A percentile compares a stretch with the other conserved stretches of the same genome.
phyloP scores from a whole-genome alignment of 2,329 filamentous ascomycete species.

The Elsinoe australis region DNA sequence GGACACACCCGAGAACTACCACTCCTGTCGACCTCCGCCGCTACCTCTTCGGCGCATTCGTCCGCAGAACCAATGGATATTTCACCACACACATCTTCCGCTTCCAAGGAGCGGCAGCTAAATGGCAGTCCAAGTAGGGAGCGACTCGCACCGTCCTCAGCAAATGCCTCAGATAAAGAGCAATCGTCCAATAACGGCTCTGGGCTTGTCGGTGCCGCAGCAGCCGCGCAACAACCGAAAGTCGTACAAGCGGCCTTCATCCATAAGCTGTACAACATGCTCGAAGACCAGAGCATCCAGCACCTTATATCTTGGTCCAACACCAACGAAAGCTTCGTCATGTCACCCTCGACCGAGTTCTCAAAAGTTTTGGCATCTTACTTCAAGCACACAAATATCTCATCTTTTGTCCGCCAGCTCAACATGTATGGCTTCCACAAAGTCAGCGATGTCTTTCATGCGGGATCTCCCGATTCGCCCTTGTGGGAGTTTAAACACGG shows the following conservation, averaged over 20 bases:
- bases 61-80: constrained; percentile 49
- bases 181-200: constrained; percentile 37
- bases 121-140: constrained; percentile 45
- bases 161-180: constrained; percentile 26
- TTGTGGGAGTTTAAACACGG: constrained; percentile 99
- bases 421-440: constrained; percentile 99
- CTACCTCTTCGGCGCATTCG: constrained; percentile 31
- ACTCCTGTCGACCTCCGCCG: constrained; percentile 43
- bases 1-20: constrained; percentile 39
- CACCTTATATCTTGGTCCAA: constrained; percentile 95
- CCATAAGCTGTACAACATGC: constrained; percentile 98
- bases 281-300: constrained; percentile 86
- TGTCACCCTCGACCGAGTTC: constrained; percentile 95
- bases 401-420: constrained; percentile 91
- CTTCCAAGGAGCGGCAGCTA: constrained; percentile 42
- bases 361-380: constrained; percentile 97
- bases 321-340: constrained; percentile 93
- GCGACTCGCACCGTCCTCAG: constrained; percentile 33
- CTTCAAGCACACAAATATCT: constrained; percentile 99
- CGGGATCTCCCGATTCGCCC: constrained; percentile 82
- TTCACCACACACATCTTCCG: constrained; percentile 40
- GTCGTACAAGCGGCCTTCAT: constrained; percentile 98
- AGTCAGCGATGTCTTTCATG: constrained; percentile 98
- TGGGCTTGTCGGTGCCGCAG: constrained; percentile 50
- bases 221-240: constrained; percentile 85